These are phyloP conservation scores for Tanacetum coccineum DNA, from an alignment of 129 eudicot species.

Conservation along the genomic window DNA sequence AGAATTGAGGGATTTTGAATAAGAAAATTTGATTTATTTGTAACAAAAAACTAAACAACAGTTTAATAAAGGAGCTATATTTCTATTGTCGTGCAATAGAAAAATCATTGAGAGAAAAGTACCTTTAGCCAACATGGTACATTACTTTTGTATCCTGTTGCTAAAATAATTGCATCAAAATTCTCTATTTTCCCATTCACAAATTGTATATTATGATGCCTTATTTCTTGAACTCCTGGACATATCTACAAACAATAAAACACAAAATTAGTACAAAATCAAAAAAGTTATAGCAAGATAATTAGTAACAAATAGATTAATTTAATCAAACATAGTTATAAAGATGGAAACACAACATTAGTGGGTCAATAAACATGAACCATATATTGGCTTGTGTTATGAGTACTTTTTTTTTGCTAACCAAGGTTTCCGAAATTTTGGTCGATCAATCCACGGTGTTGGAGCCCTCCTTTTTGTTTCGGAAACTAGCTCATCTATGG, in stretches of 20 bases:
- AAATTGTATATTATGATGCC: slow-evolving; percentile 49
- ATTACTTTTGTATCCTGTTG: slow-evolving; percentile 98
- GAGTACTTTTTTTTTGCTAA: too few relatives aligned
- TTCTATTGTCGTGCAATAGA: not conserved
- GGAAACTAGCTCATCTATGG: too few relatives aligned
- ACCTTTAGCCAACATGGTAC: slow-evolving; percentile 99
- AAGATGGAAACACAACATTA: too few relatives aligned
- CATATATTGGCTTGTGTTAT: too few relatives aligned
- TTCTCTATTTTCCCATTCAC: slow-evolving; percentile 60
- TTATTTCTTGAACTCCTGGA: slow-evolving; percentile 53
- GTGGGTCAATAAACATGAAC: too few relatives aligned
- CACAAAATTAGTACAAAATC: slow-evolving; percentile 4
- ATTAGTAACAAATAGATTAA: not conserved
- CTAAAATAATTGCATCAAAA: slow-evolving; percentile 86
- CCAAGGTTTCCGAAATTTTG: too few relatives aligned
- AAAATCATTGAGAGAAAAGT: slow-evolving; percentile 23
- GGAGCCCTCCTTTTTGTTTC: too few relatives aligned
- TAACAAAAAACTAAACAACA: not conserved
- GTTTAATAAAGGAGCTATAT: not conserved
- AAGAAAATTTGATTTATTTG: not conserved
- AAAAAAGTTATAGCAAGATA: not conserved
- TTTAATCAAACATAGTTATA: too few relatives aligned
- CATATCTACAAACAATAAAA: slow-evolving; percentile 40
- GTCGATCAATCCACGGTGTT: too few relatives aligned
- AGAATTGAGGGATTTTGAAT: not conserved